A percentile compares a stretch with the other conserved stretches of the same genome.
These are phyloP conservation scores for Brassica incana DNA, from an alignment of 345 rosid genomes.

Conservation along the genomic window DNA sequence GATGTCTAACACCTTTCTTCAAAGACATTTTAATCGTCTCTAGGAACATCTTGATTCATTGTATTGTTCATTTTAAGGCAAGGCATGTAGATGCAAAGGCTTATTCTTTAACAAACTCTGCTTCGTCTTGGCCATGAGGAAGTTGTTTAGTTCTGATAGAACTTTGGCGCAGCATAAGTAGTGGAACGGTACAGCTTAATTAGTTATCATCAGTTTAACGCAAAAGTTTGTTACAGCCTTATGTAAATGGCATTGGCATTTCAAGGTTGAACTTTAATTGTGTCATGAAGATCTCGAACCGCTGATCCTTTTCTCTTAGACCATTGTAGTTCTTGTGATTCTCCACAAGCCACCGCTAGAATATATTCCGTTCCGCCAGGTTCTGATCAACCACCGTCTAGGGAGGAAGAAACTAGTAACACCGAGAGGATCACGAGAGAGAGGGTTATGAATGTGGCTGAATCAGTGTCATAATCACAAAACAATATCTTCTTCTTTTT, in stretches of 20 bases:
- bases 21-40: no score
- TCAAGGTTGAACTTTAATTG: not conserved
- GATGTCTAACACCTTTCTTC: no score
- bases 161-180: not conserved
- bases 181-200: not conserved
- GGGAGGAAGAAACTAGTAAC: slow-evolving; percentile 11
- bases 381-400: not conserved
- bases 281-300: slow-evolving; percentile 58
- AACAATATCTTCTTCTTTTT: no score
- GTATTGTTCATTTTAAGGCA: no score
- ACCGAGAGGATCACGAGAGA: slow-evolving; percentile 19
- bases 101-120: not conserved
- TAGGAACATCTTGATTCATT: no score
- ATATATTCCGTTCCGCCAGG: slow-evolving; percentile 32
- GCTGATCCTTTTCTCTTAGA: slow-evolving; percentile 58
- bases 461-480: no score
- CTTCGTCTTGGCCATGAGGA: not conserved
- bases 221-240: not conserved
- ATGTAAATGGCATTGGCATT: not conserved
- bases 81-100: not conserved
- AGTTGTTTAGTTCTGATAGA: not conserved
- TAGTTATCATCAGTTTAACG: not conserved
- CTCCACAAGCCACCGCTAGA: slow-evolving; percentile 47
- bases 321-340: slow-evolving; percentile 55
- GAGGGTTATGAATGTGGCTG: no score